Conservation (phyloP, 2,329 filamentous ascomycete species). For the Sporothrix variecibatus region DNA sequence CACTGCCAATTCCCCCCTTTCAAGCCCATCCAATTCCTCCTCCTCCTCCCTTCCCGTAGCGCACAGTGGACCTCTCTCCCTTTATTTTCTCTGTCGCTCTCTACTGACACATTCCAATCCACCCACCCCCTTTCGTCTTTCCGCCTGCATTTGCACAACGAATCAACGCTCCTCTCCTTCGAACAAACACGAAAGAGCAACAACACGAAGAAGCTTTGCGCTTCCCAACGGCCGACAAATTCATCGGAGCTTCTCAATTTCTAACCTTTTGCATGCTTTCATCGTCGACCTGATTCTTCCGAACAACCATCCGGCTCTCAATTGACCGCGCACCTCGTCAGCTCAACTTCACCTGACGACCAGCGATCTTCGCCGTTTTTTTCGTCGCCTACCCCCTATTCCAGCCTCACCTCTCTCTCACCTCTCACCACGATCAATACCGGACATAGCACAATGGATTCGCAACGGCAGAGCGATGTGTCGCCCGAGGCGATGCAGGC, state of each 20-base stretch:
- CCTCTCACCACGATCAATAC: not conserved
- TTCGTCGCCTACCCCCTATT: constrained; percentile 13
- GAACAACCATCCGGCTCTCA: not conserved
- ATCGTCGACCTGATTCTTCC: not conserved
- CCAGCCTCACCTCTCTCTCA: constrained; percentile 15
- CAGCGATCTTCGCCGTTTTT: constrained; percentile 15
- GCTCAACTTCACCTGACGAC: constrained; percentile 10
- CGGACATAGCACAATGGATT: constrained; percentile 52
- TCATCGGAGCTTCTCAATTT: not conserved
- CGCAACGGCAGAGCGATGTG: constrained; percentile 61
- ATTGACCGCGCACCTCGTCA: constrained; percentile 5
- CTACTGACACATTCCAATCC: not conserved
- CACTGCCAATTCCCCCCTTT: constrained; percentile 15
- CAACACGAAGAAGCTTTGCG: constrained; percentile 6
- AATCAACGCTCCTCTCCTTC: constrained; percentile 4
- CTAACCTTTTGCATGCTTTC: not conserved
- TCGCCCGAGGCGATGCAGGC: constrained; percentile 84
- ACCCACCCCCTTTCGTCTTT: not conserved
- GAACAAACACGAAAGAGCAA: constrained; percentile 1
- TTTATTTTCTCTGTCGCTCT: constrained; percentile 17
- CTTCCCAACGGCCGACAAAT: not conserved
- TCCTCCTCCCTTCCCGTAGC: constrained; percentile 21
- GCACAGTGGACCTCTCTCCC: constrained; percentile 21
- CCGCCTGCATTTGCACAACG: constrained; percentile 8
- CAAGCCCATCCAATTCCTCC: constrained; percentile 7